Percentiles rank a stretch among this genome's conserved stretches.
Evolutionary conservation across 2,329 filamentous ascomycete genomes (phyloP).

Genomic region (Penicillium fuscoglaucum): DNA sequence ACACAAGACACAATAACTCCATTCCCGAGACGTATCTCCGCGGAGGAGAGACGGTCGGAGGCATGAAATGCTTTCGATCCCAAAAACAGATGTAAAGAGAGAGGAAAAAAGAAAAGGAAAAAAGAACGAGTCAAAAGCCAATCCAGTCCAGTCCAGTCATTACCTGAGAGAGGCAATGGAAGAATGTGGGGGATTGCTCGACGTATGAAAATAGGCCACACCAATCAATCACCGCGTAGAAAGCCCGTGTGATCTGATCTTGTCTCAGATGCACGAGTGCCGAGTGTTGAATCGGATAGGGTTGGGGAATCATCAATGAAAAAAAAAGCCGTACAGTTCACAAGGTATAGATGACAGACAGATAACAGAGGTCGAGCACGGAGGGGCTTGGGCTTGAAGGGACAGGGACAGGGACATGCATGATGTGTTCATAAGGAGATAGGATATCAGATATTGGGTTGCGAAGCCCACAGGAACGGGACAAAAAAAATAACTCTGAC

Average conservation of each 20-base stretch:
- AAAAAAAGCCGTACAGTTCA: conserved; percentile 3
- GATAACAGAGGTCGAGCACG: neutral
- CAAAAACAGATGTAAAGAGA: neutral
- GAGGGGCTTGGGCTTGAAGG: neutral
- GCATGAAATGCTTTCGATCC: neutral
- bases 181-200: neutral
- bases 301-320: conserved; percentile 5
- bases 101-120: too few species aligned
- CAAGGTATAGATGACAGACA: conserved; percentile 9
- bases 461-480: neutral
- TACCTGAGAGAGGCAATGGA: neutral
- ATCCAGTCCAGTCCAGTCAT: neutral
- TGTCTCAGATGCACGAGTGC: neutral
- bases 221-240: neutral
- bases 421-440: conserved; percentile 1
- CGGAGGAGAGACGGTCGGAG: neutral
- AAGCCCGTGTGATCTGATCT: neutral
- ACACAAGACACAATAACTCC: conserved; percentile 2
- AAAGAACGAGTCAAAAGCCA: neutral
- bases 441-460: neutral
- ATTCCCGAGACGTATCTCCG: neutral
- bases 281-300: neutral
- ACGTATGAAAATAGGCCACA: neutral
- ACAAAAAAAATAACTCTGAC: neutral
- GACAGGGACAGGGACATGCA: conserved; percentile 2